Conservation (phyloP, 2,329 filamentous ascomycete genomes). For the Phoma sp. region DNA sequence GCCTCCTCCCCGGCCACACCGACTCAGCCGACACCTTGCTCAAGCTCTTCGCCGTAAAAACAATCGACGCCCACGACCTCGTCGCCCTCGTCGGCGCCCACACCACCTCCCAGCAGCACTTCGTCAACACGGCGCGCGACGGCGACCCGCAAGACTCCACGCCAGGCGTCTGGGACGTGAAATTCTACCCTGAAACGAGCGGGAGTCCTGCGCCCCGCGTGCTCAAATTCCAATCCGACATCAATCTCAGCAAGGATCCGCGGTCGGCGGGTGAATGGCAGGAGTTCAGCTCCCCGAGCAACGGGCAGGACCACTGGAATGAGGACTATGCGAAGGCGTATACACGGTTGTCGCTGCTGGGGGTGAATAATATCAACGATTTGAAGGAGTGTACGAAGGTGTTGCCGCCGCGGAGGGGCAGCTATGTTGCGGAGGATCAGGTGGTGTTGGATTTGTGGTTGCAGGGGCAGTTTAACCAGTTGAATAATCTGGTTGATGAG, state of each 20-base stretch:
- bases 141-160: conserved; percentile 42
- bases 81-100: conserved; percentile 44
- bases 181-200: conserved; percentile 41
- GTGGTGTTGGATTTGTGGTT: conserved; percentile 38
- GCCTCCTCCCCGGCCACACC: conserved; percentile 35
- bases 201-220: conserved; percentile 29
- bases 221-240: conserved; percentile 38
- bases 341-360: conserved; percentile 60
- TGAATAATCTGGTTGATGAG: conserved; percentile 45
- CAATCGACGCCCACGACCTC: conserved; percentile 41
- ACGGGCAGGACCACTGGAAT: conserved; percentile 33
- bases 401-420: conserved; percentile 41
- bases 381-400: conserved; percentile 62
- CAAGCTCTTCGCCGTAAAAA: conserved; percentile 43
- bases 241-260: conserved; percentile 36
- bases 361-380: conserved; percentile 62
- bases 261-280: conserved; percentile 35
- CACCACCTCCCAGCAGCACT: conserved; percentile 40
- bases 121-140: conserved; percentile 27
- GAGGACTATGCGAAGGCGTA: conserved; percentile 55
- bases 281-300: conserved; percentile 11
- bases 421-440: conserved; percentile 22
- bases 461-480: conserved; percentile 41
- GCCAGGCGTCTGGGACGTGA: conserved; percentile 42
- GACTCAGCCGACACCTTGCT: conserved; percentile 36